phyloP scores from a whole-genome alignment of 2,329 filamentous ascomycete genomes.

The Ceratocystis papillata region DNA sequence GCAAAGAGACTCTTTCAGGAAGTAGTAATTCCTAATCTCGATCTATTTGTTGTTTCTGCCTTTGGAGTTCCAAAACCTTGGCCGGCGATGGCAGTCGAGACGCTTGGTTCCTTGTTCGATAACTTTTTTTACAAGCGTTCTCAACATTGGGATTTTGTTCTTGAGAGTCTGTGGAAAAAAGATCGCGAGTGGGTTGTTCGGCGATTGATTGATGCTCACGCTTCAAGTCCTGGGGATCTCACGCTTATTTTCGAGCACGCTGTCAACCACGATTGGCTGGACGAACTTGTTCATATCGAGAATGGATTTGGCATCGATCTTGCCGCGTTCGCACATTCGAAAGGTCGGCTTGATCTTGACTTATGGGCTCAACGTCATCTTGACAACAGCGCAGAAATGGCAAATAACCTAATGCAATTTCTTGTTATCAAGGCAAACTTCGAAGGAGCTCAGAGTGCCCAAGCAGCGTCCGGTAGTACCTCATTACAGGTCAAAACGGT shows the following conservation, averaged over 20 bases:
- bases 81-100: conserved; percentile 63
- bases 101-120: conserved; percentile 65
- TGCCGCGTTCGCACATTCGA: conserved; percentile 71
- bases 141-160: conserved; percentile 71
- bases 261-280: conserved; percentile 70
- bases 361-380: conserved; percentile 67
- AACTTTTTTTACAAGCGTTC: conserved; percentile 73
- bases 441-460: conserved; percentile 37
- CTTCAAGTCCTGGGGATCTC: conserved; percentile 50
- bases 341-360: conserved; percentile 66
- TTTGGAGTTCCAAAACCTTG: conserved; percentile 69
- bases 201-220: conserved; percentile 71
- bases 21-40: conserved; percentile 60
- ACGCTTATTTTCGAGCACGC: conserved; percentile 50
- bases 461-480: conserved; percentile 41
- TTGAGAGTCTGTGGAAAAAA: conserved; percentile 84
- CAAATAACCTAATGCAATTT: conserved; percentile 64
- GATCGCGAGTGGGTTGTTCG: conserved; percentile 78
- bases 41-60: conserved; percentile 68
- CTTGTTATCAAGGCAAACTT: conserved; percentile 73
- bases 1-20: conserved; percentile 56
- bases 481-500: conserved; percentile 79
- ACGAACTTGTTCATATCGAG: conserved; percentile 63
- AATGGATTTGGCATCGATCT: conserved; percentile 83
- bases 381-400: conserved; percentile 56